Evolutionary conservation across 2,329 filamentous ascomycete genomes (phyloP).

Genomic region (Fusarium camptoceras): DNA sequence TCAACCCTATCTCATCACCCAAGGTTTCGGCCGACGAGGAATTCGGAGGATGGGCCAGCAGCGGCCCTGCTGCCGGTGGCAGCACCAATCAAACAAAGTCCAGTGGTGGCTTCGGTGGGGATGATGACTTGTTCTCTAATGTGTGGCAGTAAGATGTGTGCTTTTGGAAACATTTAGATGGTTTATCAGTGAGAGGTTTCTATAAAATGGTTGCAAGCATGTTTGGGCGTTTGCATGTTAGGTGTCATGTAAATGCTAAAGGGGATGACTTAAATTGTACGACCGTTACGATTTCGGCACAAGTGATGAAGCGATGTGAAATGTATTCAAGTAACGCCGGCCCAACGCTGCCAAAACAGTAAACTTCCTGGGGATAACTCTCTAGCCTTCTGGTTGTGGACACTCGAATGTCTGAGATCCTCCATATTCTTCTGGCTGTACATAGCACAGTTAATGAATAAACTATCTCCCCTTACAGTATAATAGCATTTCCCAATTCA

Average conservation of each 20-base stretch:
- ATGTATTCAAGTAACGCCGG: slow-evolving; percentile 41
- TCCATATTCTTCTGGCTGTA: neutral
- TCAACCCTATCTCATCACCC: slow-evolving; percentile 64
- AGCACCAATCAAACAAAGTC: slow-evolving; percentile 61
- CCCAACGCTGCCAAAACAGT: slow-evolving; percentile 35
- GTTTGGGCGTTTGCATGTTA: slow-evolving; percentile 52
- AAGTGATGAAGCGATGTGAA: slow-evolving; percentile 23
- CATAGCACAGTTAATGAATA: neutral
- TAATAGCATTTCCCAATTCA: neutral
- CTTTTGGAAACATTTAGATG: slow-evolving; percentile 29
- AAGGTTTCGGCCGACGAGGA: slow-evolving; percentile 91
- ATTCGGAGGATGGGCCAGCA: slow-evolving; percentile 93
- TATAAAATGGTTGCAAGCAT: slow-evolving; percentile 48
- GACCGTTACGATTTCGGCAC: slow-evolving; percentile 9
- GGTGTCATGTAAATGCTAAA: slow-evolving; percentile 50
- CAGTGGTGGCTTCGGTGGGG: slow-evolving; percentile 70
- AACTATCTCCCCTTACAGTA: neutral
- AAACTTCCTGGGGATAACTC: slow-evolving; percentile 13
- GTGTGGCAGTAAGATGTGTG: slow-evolving; percentile 80
- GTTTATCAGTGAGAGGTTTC: slow-evolving; percentile 23
- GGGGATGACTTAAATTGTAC: slow-evolving; percentile 31
- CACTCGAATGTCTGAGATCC: slow-evolving; percentile 5
- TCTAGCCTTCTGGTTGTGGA: slow-evolving; percentile 6
- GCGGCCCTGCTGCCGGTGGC: slow-evolving; percentile 60
- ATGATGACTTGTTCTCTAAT: slow-evolving; percentile 93